A percentile compares a stretch with the other conserved stretches of the same genome.
Evolutionary conservation across 805 yeast genomes (phyloP).

Genomic region (Nakazawaea siamensis): DNA sequence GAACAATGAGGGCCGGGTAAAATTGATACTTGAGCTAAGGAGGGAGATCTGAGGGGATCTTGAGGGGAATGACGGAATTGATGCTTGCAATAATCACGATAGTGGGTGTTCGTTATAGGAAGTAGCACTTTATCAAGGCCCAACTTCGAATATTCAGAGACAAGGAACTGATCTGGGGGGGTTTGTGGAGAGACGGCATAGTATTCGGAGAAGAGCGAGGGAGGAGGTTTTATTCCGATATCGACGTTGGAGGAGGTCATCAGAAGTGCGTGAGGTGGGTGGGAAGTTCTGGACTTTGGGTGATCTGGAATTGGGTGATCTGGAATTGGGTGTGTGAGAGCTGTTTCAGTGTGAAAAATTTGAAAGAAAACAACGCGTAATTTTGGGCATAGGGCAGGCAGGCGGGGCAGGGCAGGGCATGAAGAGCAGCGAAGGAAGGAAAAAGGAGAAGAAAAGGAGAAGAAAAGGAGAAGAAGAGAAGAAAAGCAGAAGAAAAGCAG

Average conservation of each 20-base stretch:
- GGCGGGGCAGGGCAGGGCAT: background rate
- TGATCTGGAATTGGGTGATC: no score
- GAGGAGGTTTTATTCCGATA: slow-evolving; percentile 40
- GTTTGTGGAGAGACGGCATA: slow-evolving; percentile 15
- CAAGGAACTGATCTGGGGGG: slow-evolving; percentile 20
- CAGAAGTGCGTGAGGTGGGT: no score
- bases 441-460: background rate
- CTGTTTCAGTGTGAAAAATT: no score
- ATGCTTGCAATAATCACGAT: slow-evolving; percentile 33
- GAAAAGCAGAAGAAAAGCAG: background rate
- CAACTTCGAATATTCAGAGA: slow-evolving; percentile 17
- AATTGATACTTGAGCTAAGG: slow-evolving; percentile 31
- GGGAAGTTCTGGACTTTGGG: no score
- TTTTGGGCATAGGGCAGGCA: no score
- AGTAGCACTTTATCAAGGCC: slow-evolving; percentile 48
- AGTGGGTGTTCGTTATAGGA: slow-evolving; percentile 45
- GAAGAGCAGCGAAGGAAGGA: background rate
- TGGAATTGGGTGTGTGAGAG: no score
- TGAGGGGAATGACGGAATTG: slow-evolving; percentile 22
- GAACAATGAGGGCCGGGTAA: slow-evolving; percentile 30
- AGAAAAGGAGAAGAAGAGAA: background rate
- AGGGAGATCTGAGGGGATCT: slow-evolving; percentile 17
- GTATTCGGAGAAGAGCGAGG: slow-evolving; percentile 16
- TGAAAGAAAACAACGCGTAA: no score
- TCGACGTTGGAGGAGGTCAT: no score